Base-by-base conservation (phyloP, 2,329 filamentous ascomycete species). In the Ceratocystis papillata region DNA sequence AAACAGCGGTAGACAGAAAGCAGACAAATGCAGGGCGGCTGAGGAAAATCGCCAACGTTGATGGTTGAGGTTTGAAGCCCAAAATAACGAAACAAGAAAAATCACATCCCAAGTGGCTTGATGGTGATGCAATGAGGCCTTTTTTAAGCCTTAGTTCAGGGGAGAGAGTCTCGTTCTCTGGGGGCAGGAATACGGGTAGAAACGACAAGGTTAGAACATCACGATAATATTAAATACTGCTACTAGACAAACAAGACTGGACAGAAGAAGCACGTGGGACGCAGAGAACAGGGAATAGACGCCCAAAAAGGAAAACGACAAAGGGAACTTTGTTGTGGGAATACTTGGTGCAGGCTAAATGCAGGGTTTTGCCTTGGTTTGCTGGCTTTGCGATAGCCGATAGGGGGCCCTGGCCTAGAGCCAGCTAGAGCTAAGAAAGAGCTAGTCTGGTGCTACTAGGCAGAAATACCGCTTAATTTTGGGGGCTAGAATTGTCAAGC, bases 311-410 rank as follows among this genome's bases (percentile, higher is more conserved):
- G n/a, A 12, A 53, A 53, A 25, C 48, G n/a, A 20, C n/a, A 53
- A 53, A 53, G 48, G n/a, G n/a, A 41, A 53, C 48, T 53, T 22
- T 53, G 48, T n/a, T 53, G 48, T 12, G 22, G 17, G 48, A 53
- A 53, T 53, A 12, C 48, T 8, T n/a, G 5, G 7, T 3, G 10
- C 12, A 12, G 37, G 12, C 10, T 41, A 15, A 15, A 41, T 41
- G 12, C 37, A 41, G 37, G 37, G 37, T 1, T 15, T 41, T 41
- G 37, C 10, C 37, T 41, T 41, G 37, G 10, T 41, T 15, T 41
- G n/a, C 48, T 53, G 48, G n/a, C n/a, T 53, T 10, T 8, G n/a
- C n/a, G 17, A 53, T 25, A 22, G n/a, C 17, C 48, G n/a, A 25
- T n/a, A 22, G n/a, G n/a, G 48, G 46, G 33, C 5, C 45, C 45